These are phyloP conservation scores for Hymenoscyphus fructigenus DNA, from an alignment of 2,329 filamentous ascomycete genomes.

Conservation along the genomic window DNA sequence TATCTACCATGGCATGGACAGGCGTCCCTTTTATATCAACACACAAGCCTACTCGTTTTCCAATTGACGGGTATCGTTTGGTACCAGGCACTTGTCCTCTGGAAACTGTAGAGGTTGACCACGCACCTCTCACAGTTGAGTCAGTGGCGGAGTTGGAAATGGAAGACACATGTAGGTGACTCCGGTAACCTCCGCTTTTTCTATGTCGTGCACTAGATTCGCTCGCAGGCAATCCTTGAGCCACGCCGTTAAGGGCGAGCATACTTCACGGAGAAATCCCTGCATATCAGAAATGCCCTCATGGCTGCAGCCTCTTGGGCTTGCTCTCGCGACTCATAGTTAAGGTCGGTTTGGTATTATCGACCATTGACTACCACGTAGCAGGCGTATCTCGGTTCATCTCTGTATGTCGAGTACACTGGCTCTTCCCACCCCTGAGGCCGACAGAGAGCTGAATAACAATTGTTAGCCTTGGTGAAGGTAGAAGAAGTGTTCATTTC, in stretches of 20 bases:
- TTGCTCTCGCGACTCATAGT: not conserved
- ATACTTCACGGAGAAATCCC: too few species aligned
- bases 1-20: not conserved
- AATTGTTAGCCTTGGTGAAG: too few species aligned
- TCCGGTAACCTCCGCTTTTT: too few species aligned
- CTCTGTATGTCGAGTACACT: not conserved
- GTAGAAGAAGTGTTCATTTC: too few species aligned
- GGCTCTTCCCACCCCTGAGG: not conserved
- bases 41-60: too few species aligned
- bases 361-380: not conserved
- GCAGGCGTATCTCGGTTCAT: not conserved
- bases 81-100: not conserved
- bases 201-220: too few species aligned
- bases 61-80: too few species aligned
- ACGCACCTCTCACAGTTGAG: not conserved
- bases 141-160: not conserved
- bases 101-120: too few species aligned
- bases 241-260: too few species aligned
- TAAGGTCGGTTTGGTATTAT: not conserved
- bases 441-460: not conserved
- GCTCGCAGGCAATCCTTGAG: too few species aligned
- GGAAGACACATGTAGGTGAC: too few species aligned
- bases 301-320: not conserved
- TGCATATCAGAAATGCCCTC: not conserved
- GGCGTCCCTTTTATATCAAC: too few species aligned